These are phyloP conservation scores for Candida berthetii DNA, from an alignment of 805 yeast genomes.

Conservation along the genomic window DNA sequence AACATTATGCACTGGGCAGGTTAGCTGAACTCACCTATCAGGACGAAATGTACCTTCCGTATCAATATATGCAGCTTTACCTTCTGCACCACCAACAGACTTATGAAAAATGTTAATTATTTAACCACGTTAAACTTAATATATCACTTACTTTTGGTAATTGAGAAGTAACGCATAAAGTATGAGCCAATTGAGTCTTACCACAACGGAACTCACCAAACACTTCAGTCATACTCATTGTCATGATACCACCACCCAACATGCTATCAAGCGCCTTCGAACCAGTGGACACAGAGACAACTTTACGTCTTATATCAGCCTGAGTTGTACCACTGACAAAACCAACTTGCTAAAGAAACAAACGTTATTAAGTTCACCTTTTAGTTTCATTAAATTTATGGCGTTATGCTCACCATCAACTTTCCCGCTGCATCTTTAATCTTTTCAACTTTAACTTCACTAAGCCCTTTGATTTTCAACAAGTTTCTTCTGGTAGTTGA, in stretches of 20 bases:
- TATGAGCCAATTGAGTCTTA: slow-evolving; percentile 77
- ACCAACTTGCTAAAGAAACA: slow-evolving; percentile 40
- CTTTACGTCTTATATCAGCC: slow-evolving; percentile 56
- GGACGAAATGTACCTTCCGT: slow-evolving; percentile 83
- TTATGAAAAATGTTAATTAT: slow-evolving; percentile 1
- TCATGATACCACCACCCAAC: slow-evolving; percentile 70
- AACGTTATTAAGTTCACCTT: not conserved
- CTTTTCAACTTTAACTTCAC: slow-evolving; percentile 74
- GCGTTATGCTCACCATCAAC: slow-evolving; percentile 38
- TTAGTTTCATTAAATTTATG: not conserved
- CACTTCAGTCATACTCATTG: slow-evolving; percentile 74
- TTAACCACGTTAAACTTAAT: not conserved
- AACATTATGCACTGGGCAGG: too few species aligned
- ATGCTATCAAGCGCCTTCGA: slow-evolving; percentile 62
- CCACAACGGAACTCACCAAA: slow-evolving; percentile 82
- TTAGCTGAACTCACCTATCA: slow-evolving; percentile 39
- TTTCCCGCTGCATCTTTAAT: slow-evolving; percentile 70
- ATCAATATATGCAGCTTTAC: slow-evolving; percentile 73
- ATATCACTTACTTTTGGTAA: slow-evolving; percentile 39
- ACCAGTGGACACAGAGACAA: slow-evolving; percentile 65
- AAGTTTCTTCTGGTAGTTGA: slow-evolving; percentile 62
- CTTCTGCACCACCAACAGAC: slow-evolving; percentile 75
- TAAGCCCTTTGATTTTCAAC: slow-evolving; percentile 61
- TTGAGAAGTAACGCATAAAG: slow-evolving; percentile 72
- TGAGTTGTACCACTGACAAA: slow-evolving; percentile 71